A percentile compares a stretch with the other conserved stretches of the same genome.
Evolutionary conservation across 306 rosid species (phyloP).

Genomic region (Vigna radiata): DNA sequence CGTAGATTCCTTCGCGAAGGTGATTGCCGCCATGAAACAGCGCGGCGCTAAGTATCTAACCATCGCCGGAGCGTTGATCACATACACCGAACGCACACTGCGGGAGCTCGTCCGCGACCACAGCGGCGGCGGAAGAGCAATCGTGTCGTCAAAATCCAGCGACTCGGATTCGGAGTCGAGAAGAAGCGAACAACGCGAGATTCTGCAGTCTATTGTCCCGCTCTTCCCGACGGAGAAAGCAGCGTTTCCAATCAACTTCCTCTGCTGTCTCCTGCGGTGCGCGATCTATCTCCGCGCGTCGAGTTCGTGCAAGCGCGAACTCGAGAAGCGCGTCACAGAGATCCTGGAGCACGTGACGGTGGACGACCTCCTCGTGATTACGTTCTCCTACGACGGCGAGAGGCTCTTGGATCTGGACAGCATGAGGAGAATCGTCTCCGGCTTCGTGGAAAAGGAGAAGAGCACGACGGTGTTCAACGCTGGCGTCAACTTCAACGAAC

Average conservation of each 20-base stretch:
- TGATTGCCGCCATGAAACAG: constrained; percentile 64
- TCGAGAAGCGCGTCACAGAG: constrained; percentile 69
- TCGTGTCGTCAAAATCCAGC: background rate
- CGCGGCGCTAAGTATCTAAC: constrained; percentile 64
- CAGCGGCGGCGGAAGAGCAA: constrained; percentile 54
- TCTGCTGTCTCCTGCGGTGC: constrained; percentile 89
- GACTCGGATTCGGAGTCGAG: constrained; percentile 37
- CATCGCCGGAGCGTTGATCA: constrained; percentile 69
- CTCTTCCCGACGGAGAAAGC: constrained; percentile 83
- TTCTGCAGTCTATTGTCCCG: constrained; percentile 64
- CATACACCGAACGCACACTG: constrained; percentile 74
- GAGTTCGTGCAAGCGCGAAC: constrained; percentile 60
- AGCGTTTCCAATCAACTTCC: constrained; percentile 77
- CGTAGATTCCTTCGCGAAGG: constrained; percentile 59
- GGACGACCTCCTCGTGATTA: constrained; percentile 71
- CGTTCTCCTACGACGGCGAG: constrained; percentile 87
- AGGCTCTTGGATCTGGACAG: constrained; percentile 80
- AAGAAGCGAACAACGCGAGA: constrained; percentile 54
- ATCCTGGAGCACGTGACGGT: constrained; percentile 77
- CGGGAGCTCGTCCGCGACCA: constrained; percentile 84
- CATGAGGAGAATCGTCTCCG: constrained; percentile 65
- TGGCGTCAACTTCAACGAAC: constrained; percentile 57
- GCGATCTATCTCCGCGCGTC: constrained; percentile 69
- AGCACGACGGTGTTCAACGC: constrained; percentile 70
- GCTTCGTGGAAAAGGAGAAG: constrained; percentile 75